Evolutionary conservation across 106 monocot genomes (phyloP).

Genomic region (Allium cepa): DNA sequence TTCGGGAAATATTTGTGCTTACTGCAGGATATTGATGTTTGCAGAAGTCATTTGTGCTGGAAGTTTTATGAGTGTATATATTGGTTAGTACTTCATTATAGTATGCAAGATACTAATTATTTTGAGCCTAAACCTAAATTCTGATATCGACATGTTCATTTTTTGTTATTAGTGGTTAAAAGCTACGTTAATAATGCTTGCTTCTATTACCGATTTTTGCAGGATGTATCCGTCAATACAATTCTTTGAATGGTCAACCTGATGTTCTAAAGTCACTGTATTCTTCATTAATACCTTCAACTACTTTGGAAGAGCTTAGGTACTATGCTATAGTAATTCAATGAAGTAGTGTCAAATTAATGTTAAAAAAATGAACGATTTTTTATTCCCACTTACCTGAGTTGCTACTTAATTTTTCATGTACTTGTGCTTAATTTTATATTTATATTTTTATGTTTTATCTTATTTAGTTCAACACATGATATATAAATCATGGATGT

Average conservation of each 20-base stretch:
- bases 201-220: not conserved
- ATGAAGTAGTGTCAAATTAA: too few species aligned
- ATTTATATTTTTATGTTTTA: too few species aligned
- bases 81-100: conserved; percentile 34
- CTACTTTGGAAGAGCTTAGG: conserved; percentile 75
- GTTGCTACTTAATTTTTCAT: too few species aligned
- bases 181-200: too few species aligned
- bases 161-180: too few species aligned
- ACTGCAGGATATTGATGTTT: conserved; percentile 65
- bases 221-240: conserved; percentile 91
- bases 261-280: conserved; percentile 87
- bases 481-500: too few species aligned
- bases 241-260: conserved; percentile 84
- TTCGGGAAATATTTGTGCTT: not conserved
- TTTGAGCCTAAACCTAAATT: too few species aligned
- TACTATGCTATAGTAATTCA: conserved; percentile 3
- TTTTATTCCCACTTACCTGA: too few species aligned
- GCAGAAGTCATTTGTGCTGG: conserved; percentile 72
- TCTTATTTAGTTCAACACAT: too few species aligned
- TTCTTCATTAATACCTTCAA: conserved; percentile 84
- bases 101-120: not conserved
- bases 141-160: too few species aligned
- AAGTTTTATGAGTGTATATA: conserved; percentile 74
- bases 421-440: too few species aligned
- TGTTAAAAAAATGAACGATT: too few species aligned